These are phyloP conservation scores for Saccharomycopsis phalli DNA, from an alignment of 1,139 yeast genomes.

Conservation along the genomic window DNA sequence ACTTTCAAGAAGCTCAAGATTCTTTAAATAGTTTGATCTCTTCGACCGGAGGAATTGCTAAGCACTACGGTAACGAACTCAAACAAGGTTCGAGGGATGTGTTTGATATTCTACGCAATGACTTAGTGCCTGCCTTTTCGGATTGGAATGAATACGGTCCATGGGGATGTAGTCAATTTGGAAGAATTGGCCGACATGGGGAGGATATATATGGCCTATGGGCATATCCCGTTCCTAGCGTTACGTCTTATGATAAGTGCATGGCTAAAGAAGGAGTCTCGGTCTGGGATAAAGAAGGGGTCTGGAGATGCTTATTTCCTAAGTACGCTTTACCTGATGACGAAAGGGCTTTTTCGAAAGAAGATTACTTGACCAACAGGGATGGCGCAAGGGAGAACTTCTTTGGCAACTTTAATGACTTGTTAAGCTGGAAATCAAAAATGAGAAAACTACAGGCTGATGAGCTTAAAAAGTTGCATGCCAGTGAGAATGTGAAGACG, in stretches of 20 bases:
- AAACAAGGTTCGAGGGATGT: background rate
- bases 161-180: conserved; percentile 1
- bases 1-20: conserved; percentile 18
- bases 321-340: conserved; percentile 34
- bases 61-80: conserved; percentile 10
- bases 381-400: conserved; percentile 35
- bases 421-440: conserved; percentile 56
- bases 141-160: background rate
- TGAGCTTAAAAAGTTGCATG: conserved; percentile 21
- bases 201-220: conserved; percentile 4
- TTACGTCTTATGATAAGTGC: conserved; percentile 54
- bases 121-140: background rate
- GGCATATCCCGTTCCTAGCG: conserved; percentile 55
- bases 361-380: conserved; percentile 43
- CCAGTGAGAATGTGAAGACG: background rate
- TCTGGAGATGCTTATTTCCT: conserved; percentile 86
- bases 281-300: conserved; percentile 70
- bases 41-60: conserved; percentile 15
- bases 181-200: background rate
- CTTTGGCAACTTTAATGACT: conserved; percentile 57
- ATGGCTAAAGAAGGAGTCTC: conserved; percentile 54
- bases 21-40: conserved; percentile 10
- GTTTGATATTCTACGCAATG: conserved; percentile 2
- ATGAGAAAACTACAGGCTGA: conserved; percentile 39
- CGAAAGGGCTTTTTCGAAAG: conserved; percentile 20